Evolutionary conservation across 2,329 filamentous ascomycete species (phyloP).

Genomic region (Colletotrichum euphorbiae): DNA sequence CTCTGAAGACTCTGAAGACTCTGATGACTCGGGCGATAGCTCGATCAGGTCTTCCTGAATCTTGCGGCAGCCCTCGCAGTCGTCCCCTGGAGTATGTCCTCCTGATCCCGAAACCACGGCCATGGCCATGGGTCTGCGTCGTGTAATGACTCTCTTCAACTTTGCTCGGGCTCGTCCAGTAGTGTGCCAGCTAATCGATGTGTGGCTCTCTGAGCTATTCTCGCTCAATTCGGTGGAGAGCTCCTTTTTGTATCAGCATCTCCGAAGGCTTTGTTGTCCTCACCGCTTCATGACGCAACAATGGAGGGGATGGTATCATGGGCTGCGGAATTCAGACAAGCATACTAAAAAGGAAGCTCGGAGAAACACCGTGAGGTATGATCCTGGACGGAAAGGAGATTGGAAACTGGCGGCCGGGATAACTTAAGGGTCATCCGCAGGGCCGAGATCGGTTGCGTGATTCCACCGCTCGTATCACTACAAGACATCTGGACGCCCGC

Average conservation of each 20-base stretch:
- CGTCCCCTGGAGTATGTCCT: constrained; percentile 17
- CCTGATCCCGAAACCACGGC: constrained; percentile 16
- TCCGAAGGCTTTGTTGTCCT: constrained; percentile 28
- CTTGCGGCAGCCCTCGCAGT: constrained; percentile 37
- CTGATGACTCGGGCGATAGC: constrained; percentile 23
- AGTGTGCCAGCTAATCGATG: not conserved
- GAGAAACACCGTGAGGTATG: constrained; percentile 15
- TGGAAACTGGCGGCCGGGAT: not conserved
- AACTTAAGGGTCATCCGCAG: constrained; percentile 10
- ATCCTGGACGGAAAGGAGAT: constrained; percentile 24
- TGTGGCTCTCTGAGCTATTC: constrained; percentile 11
- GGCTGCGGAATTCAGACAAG: constrained; percentile 2
- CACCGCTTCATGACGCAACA: constrained; percentile 41
- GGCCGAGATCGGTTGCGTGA: constrained; percentile 34
- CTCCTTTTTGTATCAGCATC: constrained; percentile 29
- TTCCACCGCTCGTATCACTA: constrained; percentile 11
- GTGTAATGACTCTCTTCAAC: not conserved
- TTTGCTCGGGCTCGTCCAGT: not conserved
- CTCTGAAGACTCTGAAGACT: constrained; percentile 29
- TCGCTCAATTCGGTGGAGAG: constrained; percentile 11
- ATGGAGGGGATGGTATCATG: constrained; percentile 40
- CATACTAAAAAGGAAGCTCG: not conserved
- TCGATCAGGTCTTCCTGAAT: constrained; percentile 34
- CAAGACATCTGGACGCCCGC: constrained; percentile 7
- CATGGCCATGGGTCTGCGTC: constrained; percentile 13